Evolutionary conservation across 768 basidiomycete genomes (phyloP).

Genomic region (Leccinum arenicola): DNA sequence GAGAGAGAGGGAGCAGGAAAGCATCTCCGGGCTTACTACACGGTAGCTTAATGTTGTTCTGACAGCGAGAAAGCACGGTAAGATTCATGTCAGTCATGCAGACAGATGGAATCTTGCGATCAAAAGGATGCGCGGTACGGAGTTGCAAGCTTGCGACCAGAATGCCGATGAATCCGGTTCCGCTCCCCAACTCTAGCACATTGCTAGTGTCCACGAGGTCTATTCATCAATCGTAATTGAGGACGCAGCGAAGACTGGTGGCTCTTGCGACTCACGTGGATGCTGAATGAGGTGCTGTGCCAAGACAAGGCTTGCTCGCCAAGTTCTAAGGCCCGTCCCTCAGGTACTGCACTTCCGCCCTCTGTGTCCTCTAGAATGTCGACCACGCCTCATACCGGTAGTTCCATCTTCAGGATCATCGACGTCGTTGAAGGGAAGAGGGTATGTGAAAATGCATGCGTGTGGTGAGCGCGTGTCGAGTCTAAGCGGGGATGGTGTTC

Average conservation of each 20-base stretch:
- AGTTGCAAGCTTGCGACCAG: slow-evolving; percentile 56
- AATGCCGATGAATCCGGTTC: slow-evolving; percentile 72
- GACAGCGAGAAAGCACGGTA: slow-evolving; percentile 59
- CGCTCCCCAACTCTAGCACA: slow-evolving; percentile 74
- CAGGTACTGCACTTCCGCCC: too few species aligned
- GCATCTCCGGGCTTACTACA: slow-evolving; percentile 54
- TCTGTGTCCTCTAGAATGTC: too few species aligned
- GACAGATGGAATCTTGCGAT: slow-evolving; percentile 25
- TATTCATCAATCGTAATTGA: not conserved
- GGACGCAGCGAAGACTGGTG: not conserved
- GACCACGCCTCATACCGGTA: too few species aligned
- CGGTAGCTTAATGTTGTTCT: slow-evolving; percentile 53
- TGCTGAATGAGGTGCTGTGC: slow-evolving; percentile 17
- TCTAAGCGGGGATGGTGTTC: too few species aligned
- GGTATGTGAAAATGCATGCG: too few species aligned
- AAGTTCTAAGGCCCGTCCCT: too few species aligned
- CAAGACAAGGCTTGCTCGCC: too few species aligned
- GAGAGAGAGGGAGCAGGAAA: not conserved
- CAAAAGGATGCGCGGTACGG: not conserved
- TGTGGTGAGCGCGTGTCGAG: too few species aligned
- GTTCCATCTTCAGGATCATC: too few species aligned
- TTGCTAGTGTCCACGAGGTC: slow-evolving; percentile 30
- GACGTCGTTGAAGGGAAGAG: too few species aligned
- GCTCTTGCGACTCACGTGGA: slow-evolving; percentile 42
- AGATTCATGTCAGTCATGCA: slow-evolving; percentile 67